Evolutionary conservation across 192 early-diverging fungal species (phyloP), one percentile per base, ranked within the genome.

Genomic region (Mortierella antarctica): DNA sequence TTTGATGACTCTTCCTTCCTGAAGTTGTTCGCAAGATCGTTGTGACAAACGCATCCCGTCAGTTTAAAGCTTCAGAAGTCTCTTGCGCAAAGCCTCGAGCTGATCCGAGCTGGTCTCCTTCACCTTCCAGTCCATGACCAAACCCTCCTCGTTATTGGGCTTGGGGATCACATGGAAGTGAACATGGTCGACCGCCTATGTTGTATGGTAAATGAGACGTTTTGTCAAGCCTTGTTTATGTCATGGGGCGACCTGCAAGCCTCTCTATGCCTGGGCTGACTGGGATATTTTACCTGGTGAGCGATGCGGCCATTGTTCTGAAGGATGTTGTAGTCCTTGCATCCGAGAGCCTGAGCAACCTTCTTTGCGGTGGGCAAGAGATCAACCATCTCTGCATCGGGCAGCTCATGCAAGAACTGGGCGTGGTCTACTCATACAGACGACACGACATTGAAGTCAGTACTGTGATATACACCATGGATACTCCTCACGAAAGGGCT

Each of bases 141-240:
- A 76, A 39, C 95, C 95, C 59, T 94, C 91, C 11, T 86, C 83
- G 8, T 83, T 82, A 58, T 85, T 89, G 39, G 82, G 83, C 84
- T 93, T 93, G 51, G 93, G 93, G 60, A 95, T 96, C 62, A 97
- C 86, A 66, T 98, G 97, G 88, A 98, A 96, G 68, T 99, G 97
- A 11, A 99, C 97, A 73, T 99, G 97, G 23, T 88, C 87, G 0
- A 99, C 95, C 62, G 86, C 90, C 90, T 96, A 86, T 73, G 3
- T 31, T 31, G 31, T 31, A 56, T 52, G 15, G 20, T 62, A 7
- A 52, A 20, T 47, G 61, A 23, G 23, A 55, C 18, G 23, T 61
- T 55, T 57, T 56, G n/a, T 53, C 15, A 65, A 62, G n/a, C 12
- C 31, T 10, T 10, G 46, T 12, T 20, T 49, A n/a, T 7, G 51